These are phyloP conservation scores for Withania somnifera DNA, from an alignment of 305 asterid species.

Conservation along the genomic window DNA sequence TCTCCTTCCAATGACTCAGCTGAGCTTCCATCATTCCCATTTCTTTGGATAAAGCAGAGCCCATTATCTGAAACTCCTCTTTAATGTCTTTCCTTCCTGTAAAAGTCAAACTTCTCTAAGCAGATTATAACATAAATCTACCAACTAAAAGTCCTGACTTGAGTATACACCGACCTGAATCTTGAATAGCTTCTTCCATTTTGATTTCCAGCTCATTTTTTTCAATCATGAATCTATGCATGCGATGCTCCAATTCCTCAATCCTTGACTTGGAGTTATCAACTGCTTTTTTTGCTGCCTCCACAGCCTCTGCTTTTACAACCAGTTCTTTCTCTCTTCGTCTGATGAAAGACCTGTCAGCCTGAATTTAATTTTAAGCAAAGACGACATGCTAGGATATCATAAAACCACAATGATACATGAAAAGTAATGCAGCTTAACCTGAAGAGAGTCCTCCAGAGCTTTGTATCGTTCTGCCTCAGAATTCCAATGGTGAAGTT, in stretches of 20 bases:
- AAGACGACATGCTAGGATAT: slow-evolving; percentile 11
- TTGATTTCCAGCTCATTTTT: slow-evolving; percentile 75
- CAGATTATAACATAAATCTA: slow-evolving; percentile 4
- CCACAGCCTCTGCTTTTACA: slow-evolving; percentile 54
- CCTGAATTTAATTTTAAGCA: slow-evolving; percentile 45
- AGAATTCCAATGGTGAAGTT: slow-evolving; percentile 77
- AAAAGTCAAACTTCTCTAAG: slow-evolving; percentile 14
- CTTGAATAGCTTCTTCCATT: slow-evolving; percentile 87
- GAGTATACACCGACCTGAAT: slow-evolving; percentile 54
- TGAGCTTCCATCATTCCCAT: slow-evolving; percentile 77
- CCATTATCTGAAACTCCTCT: slow-evolving; percentile 86
- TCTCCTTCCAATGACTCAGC: slow-evolving; percentile 68
- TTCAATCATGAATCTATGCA: slow-evolving; percentile 50
- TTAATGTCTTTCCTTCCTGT: slow-evolving; percentile 78
- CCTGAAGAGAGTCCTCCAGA: slow-evolving; percentile 71
- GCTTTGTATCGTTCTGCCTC: slow-evolving; percentile 74
- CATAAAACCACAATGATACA: neutral
- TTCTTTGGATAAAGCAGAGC: slow-evolving; percentile 83
- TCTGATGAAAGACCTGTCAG: slow-evolving; percentile 61
- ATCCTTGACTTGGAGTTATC: slow-evolving; percentile 50
- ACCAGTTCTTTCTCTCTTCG: slow-evolving; percentile 75
- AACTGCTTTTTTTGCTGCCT: slow-evolving; percentile 49
- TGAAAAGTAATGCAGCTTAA: slow-evolving; percentile 23
- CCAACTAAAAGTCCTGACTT: slow-evolving; percentile 3
- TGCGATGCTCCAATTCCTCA: slow-evolving; percentile 61